Evolutionary conservation across 2,329 filamentous ascomycete species (phyloP), one percentile per base, ranked within the genome.

Genomic region (Fusarium robinianum): DNA sequence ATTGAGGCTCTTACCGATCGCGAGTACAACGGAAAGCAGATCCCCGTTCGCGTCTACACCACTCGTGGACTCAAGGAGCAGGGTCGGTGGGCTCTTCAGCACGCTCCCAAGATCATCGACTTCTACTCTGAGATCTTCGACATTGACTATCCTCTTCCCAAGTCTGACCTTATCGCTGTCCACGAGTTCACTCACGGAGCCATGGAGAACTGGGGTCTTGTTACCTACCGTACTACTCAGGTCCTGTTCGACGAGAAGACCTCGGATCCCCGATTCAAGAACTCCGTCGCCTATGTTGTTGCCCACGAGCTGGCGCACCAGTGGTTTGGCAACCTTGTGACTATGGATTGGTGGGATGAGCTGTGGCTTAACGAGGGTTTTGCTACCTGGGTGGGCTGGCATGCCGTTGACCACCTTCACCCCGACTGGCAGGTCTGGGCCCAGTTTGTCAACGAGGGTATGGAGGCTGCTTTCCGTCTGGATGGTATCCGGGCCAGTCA

Each of bases 391-490:
- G 92, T 96, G 29, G 94, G 92, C 38, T 99, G 92, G 92, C 80
- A 91, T 49, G 91, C 90, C 8, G 83, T 91, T 46, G 89, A 97
- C 65, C 81, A 95, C 65, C 82, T 97, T 41, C 89, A 97, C 69
- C 94, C 94, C 3, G 92, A 96, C 57, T 97, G 94, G 92, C 85
- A 97, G 61, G 87, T 97, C 21, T 99, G 94, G 94, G 86, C 88
- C 46, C 91, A 96, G 72, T 99, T 96, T 72, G 89, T 97, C 62
- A 90, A 90, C 72, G 94, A 97, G 75, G 88, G 87, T 61, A 88
- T 95, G 75, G 90, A 96, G 78, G 84, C 83, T 75, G 92, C 92
- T 44, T 95, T 96, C 69, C 80, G 84, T 55, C 82, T 99, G 19
- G 94, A 99, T 64, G 85, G 88, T 31, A 82, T 99, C 56, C 87